Evolutionary conservation across 768 basidiomycete species (phyloP), one percentile per base, ranked within the genome.

Genomic region (Lactarius akahatsu): DNA sequence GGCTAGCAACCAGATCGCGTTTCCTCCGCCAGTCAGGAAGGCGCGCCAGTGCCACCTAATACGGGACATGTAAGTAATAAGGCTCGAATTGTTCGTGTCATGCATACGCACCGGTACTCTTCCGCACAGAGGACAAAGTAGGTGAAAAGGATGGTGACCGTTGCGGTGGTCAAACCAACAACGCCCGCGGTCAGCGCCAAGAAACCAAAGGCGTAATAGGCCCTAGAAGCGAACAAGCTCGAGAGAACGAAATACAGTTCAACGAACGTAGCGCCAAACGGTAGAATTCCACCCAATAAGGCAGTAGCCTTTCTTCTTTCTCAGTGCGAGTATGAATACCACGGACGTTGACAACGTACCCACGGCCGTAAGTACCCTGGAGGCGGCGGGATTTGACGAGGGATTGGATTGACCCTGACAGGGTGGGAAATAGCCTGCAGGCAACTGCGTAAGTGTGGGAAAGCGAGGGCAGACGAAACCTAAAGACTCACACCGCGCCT

Each of bases 161-260:
- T 96, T 4, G 94, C 96, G 0, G 94, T 90, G 18, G 94, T 97
- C 36, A 98, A 79, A 58, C 83, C 83, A 32, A 95, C 91, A 34
- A 98, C 86, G 16, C 84, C 83, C 59, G 90, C 90, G 0, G 94
- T 96, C 62, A 98, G 78, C 32, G 94, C 91, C 54, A 98, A 78
- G 80, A 98, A 98, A 18, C 96, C 96, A 74, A 98, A 98, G 13
- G 96, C 96, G 75, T 97, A 98, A 78, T 95, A 96, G 55, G 90
- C 91, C 40, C 92, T 85, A 11, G 93, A 90, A 28, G 95, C 95
- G 72, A 97, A 98, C 32, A 98, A 81, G 72, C 89, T 91, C 15
- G 94, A 92, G 65, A 98, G 81, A 54, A 96, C 86, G 74, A 95
- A 97, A 77, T 94, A 97, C 13, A 97, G 78, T 76, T 98, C 96